Conservation (phyloP, 163 green algal genomes). For the Volvox carteri region DNA sequence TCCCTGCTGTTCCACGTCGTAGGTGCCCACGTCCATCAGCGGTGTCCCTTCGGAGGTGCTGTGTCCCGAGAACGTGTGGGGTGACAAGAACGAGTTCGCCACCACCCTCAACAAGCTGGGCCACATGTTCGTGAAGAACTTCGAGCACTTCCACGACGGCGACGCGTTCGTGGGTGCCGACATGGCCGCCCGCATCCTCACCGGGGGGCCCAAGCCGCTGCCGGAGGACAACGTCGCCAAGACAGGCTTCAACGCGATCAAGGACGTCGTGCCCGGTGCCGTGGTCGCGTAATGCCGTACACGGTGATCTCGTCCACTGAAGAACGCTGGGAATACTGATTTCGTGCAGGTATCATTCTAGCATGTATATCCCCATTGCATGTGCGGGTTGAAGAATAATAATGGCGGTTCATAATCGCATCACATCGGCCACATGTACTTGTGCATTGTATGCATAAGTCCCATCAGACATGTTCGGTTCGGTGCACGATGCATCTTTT, state of each 20-base stretch:
- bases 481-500: too few relatives aligned
- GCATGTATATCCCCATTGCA: too few relatives aligned
- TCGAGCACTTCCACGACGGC: slow-evolving; percentile 66
- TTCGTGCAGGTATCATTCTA: too few relatives aligned
- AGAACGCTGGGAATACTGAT: too few relatives aligned
- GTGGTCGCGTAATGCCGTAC: background rate
- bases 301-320: too few relatives aligned
- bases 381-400: too few relatives aligned
- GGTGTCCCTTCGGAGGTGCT: slow-evolving; percentile 86
- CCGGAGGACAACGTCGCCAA: background rate
- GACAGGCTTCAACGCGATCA: slow-evolving; percentile 12
- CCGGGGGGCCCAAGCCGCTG: slow-evolving; percentile 61
- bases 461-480: too few relatives aligned
- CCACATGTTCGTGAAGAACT: slow-evolving; percentile 77
- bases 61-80: slow-evolving; percentile 79
- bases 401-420: too few relatives aligned
- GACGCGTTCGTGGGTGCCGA: slow-evolving; percentile 68
- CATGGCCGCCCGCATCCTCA: slow-evolving; percentile 66
- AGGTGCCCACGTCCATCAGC: slow-evolving; percentile 54
- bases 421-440: too few relatives aligned
- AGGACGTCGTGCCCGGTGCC: background rate
- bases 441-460: too few relatives aligned
- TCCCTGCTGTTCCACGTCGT: too few relatives aligned
- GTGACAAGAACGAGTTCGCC: slow-evolving; percentile 80
- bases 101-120: slow-evolving; percentile 76